A percentile compares a stretch with the other conserved stretches of the same genome.
Conservation (phyloP, 1,284 basidiomycete species). For the Cystobasidiaceae sp. region DNA sequence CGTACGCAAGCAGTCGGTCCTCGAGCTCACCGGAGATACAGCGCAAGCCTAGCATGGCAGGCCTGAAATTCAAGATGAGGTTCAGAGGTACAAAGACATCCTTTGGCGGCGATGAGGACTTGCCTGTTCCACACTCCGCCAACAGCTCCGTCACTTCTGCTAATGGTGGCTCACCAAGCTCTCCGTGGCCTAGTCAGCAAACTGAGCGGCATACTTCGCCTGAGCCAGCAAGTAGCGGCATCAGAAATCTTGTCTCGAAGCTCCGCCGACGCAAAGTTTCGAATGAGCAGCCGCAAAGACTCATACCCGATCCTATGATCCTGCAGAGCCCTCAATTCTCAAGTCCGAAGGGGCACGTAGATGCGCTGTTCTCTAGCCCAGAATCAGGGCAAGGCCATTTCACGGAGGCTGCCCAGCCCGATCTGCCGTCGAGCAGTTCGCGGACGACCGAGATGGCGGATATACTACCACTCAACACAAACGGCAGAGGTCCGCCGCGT, state of each 20-base stretch:
- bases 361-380: too few relatives aligned
- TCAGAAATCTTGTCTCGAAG: slow-evolving; percentile 16
- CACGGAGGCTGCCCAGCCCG: too few relatives aligned
- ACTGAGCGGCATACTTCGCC: background rate
- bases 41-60: slow-evolving; percentile 18
- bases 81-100: background rate
- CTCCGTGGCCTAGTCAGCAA: background rate
- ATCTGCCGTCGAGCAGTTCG: too few relatives aligned
- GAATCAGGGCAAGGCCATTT: too few relatives aligned
- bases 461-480: background rate
- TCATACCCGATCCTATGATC: slow-evolving; percentile 6
- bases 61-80: slow-evolving; percentile 18
- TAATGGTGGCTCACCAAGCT: background rate
- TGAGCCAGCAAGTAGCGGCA: background rate
- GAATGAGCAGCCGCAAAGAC: background rate
- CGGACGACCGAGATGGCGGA: background rate
- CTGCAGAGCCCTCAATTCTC: slow-evolving; percentile 4
- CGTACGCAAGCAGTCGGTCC: background rate
- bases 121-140: background rate
- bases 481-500: too few relatives aligned
- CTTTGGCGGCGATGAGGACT: background rate
- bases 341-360: slow-evolving; percentile 15
- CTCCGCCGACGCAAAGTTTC: slow-evolving; percentile 12
- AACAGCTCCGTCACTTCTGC: background rate
- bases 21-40: slow-evolving; percentile 2